Conservation (phyloP, 495 filamentous ascomycete species). For the Aspergillus asperescens region DNA sequence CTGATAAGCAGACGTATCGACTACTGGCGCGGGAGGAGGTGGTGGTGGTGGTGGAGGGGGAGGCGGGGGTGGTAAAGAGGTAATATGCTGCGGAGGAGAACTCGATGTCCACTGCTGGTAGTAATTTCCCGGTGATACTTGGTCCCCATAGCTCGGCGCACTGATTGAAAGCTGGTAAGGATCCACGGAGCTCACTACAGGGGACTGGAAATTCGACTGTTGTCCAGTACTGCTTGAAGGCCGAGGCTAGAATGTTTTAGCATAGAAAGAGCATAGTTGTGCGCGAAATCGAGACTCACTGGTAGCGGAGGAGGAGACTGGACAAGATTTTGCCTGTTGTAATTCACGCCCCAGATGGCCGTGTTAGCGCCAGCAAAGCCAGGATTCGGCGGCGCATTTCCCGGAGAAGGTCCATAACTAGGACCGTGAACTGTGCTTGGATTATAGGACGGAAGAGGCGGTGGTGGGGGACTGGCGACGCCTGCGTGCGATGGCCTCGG, state of each 20-base stretch:
- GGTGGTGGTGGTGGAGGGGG: conserved; percentile 41
- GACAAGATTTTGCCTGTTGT: conserved; percentile 34
- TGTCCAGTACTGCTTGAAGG: conserved; percentile 33
- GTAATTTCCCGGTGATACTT: conserved; percentile 13
- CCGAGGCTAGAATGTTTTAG: conserved; percentile 32
- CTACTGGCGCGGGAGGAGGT: conserved; percentile 32
- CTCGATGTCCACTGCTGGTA: conserved; percentile 23
- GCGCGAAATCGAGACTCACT: conserved; percentile 26
- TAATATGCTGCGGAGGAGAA: conserved; percentile 19
- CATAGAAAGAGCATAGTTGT: not conserved
- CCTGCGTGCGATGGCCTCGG: conserved; percentile 14
- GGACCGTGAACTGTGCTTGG: conserved; percentile 36
- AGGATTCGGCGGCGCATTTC: conserved; percentile 21
- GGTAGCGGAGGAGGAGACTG: conserved; percentile 43
- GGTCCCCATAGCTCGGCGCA: conserved; percentile 14
- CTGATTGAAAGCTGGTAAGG: conserved; percentile 14
- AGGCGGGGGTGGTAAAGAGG: conserved; percentile 15
- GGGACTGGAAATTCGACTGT: conserved; percentile 20
- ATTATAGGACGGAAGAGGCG: conserved; percentile 29
- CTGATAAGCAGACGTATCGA: conserved; percentile 20
- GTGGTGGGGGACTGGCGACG: conserved; percentile 12
- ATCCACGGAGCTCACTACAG: conserved; percentile 11
- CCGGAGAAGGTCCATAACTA: conserved; percentile 24
- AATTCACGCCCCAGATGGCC: conserved; percentile 42
- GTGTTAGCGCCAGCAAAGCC: conserved; percentile 25